Conservation (phyloP, 2,329 filamentous ascomycete genomes). For the Leptographium wingfieldii region DNA sequence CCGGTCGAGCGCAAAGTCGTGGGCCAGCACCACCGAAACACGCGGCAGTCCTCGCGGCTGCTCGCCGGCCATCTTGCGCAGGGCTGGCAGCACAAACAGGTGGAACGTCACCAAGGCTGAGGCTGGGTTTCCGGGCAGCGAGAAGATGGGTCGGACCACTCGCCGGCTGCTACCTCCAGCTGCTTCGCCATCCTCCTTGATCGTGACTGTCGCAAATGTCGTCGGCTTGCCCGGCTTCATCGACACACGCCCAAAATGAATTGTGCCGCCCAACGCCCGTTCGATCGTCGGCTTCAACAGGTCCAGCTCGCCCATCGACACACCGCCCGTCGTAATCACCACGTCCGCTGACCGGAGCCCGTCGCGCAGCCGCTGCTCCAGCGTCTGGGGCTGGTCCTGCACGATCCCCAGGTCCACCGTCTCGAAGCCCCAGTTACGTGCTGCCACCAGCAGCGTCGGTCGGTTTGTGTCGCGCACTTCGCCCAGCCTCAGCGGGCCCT, state of each 20-base stretch:
- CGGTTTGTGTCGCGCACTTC: conserved; percentile 92
- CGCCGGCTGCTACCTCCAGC: conserved; percentile 18
- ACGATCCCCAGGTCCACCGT: conserved; percentile 80
- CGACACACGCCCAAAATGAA: conserved; percentile 88
- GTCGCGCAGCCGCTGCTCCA: conserved; percentile 66
- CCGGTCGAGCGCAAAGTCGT: conserved; percentile 64
- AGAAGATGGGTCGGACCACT: conserved; percentile 64
- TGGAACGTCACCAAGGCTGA: conserved; percentile 88
- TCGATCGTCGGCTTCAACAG: conserved; percentile 94
- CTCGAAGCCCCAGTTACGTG: conserved; percentile 61
- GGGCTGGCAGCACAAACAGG: conserved; percentile 78
- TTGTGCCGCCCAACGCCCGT: conserved; percentile 74
- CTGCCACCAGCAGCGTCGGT: conserved; percentile 71
- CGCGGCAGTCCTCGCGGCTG: conserved; percentile 55
- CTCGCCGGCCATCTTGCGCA: conserved; percentile 66
- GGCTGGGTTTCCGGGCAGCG: conserved; percentile 85
- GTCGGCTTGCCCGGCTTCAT: conserved; percentile 99
- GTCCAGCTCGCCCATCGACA: conserved; percentile 96
- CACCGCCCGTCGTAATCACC: conserved; percentile 83
- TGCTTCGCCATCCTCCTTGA: conserved; percentile 34
- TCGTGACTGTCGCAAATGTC: conserved; percentile 81
- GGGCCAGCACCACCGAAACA: conserved; percentile 57
- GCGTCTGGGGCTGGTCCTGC: conserved; percentile 54
- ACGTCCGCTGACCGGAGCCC: conserved; percentile 66
- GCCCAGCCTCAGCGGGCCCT: conserved; percentile 53